Percentiles rank a stretch among this genome's conserved stretches.
Evolutionary conservation across 2,329 filamentous ascomycete species (phyloP).

Genomic region (Dothiorella sarmentorum): DNA sequence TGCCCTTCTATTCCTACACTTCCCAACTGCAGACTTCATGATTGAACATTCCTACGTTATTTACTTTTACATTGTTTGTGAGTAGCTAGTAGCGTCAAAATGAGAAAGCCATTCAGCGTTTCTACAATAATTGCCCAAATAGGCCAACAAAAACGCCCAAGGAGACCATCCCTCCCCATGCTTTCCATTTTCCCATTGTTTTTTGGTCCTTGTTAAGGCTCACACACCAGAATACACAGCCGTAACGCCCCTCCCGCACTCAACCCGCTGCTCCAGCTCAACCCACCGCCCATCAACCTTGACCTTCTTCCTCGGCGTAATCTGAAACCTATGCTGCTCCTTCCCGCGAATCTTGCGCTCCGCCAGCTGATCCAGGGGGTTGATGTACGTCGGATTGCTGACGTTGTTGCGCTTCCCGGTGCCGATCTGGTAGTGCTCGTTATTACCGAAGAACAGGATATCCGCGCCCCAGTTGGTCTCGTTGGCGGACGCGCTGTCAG

Average conservation of each 20-base stretch:
- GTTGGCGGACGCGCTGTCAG: constrained; percentile 46
- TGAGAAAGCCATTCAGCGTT: neutral
- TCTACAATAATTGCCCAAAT: neutral
- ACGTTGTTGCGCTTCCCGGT: constrained; percentile 85
- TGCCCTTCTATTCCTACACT: no score
- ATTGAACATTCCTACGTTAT: no score
- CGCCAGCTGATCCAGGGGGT: constrained; percentile 64
- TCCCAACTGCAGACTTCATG: no score
- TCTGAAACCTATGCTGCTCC: constrained; percentile 72
- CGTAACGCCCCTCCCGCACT: constrained; percentile 79
- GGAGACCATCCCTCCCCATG: neutral
- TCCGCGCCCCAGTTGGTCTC: constrained; percentile 88
- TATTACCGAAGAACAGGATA: constrained; percentile 90
- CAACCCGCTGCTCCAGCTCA: constrained; percentile 78
- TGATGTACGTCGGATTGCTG: constrained; percentile 72
- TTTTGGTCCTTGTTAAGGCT: no score
- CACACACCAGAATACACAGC: constrained; percentile 72
- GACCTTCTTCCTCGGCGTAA: constrained; percentile 72
- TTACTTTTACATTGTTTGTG: no score
- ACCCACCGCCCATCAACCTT: constrained; percentile 67
- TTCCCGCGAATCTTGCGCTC: constrained; percentile 60
- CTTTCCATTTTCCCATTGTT: no score
- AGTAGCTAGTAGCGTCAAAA: no score
- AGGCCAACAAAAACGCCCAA: neutral
- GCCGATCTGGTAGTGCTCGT: constrained; percentile 89